A percentile compares a stretch with the other conserved stretches of the same genome.
Evolutionary conservation across 805 yeast genomes (phyloP).

Genomic region (Blastobotrys chiropterorum): DNA sequence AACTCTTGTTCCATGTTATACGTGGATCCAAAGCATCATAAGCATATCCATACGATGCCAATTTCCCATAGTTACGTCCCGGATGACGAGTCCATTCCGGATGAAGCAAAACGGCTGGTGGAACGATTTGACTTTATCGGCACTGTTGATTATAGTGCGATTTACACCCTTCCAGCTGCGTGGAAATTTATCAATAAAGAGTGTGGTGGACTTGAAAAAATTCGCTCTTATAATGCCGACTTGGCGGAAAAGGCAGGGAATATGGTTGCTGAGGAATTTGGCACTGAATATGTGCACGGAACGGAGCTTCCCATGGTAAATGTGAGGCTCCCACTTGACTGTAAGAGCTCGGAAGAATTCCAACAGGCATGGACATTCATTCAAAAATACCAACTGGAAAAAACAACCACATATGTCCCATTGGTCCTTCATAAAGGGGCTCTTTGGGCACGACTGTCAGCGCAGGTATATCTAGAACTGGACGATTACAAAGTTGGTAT

Average conservation of each 20-base stretch:
- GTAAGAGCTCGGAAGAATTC: constrained; percentile 15
- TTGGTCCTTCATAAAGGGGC: constrained; percentile 36
- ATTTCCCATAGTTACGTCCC: constrained; percentile 31
- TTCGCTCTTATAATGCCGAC: constrained; percentile 41
- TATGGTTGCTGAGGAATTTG: constrained; percentile 36
- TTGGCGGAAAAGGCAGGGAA: constrained; percentile 43
- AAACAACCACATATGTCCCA: constrained; percentile 46
- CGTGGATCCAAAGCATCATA: constrained; percentile 47
- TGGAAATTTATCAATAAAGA: constrained; percentile 44
- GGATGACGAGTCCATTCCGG: not conserved
- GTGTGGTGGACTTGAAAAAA: constrained; percentile 56
- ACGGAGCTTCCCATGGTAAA: constrained; percentile 41
- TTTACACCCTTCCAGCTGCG: constrained; percentile 42
- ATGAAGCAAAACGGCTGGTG: constrained; percentile 27
- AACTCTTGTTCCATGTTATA: constrained; percentile 54
- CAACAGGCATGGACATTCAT: constrained; percentile 19
- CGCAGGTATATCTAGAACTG: constrained; percentile 53
- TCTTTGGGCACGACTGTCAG: constrained; percentile 47
- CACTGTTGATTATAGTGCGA: constrained; percentile 42
- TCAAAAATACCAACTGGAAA: constrained; percentile 18
- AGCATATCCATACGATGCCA: constrained; percentile 49
- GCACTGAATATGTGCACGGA: constrained; percentile 33
- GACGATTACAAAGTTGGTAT: constrained; percentile 48
- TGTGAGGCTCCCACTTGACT: constrained; percentile 34
- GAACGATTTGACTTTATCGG: constrained; percentile 48